Evolutionary conservation across 805 yeast genomes (phyloP), one percentile per base, ranked within the genome.

Genomic region (Vanderwaltozyma polyspora): DNA sequence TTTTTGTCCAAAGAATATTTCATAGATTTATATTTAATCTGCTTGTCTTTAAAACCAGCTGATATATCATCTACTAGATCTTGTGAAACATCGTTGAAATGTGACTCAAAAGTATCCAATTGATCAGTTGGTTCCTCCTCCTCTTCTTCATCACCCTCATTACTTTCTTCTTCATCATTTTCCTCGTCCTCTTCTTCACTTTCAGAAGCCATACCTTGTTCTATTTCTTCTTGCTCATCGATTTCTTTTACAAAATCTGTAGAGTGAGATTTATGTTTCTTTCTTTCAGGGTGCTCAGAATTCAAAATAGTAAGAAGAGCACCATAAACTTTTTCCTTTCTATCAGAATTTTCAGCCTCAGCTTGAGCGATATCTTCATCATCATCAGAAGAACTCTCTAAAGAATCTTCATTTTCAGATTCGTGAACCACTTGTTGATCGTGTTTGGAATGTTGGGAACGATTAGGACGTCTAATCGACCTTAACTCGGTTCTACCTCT

Each of bases 81-180:
- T 25, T 59, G 62, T 3, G 59, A 29, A 9, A 70, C 62, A 15
- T 63, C 59, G 31, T 76, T 79, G 56, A 80, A 87, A 54, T 87
- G 97, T 10, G 59, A 49, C 40, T 81, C 82, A 46, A 82, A 86
- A 0, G 94, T 83, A 58, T 89, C 95, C 6, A 57, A 52, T 9
- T 60, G 67, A 31, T 59, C 63, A 19, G 59, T 64, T 19, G 54
- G 62, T 17, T 48, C 62, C 16, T 53, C 63, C 14, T 48, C 57
- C 3, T 55, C 64, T 4, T 48, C 42, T 16, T 43, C 45, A 4
- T 50, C 56, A 4, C 38, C 39, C 1, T 17, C 34, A 12, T 33
- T 22, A 15, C 38, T 55, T 6, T 39, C 40, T 9, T 29, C 46
- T 15, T 40, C 46, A 9, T 38, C 47, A 21, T 40, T 48, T 6